Base-by-base conservation (phyloP, 495 filamentous ascomycete genomes). In the Talaromyces ruber region DNA sequence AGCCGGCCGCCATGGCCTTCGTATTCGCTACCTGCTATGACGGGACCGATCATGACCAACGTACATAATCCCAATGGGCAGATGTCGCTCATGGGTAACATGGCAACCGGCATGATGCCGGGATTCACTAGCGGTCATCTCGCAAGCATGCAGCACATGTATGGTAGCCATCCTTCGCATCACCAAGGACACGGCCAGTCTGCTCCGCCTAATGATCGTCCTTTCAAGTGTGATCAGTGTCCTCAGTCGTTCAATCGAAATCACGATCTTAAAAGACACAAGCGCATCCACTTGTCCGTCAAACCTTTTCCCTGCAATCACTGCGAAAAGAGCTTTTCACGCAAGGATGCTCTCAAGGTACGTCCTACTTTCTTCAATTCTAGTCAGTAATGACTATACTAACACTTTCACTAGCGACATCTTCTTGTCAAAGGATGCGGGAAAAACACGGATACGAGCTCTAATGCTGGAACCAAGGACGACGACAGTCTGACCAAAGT, bases 331-430 rank as follows among this genome's bases (percentile, higher is more conserved):
- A 94, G 91, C 72, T 98, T 98, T 66, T 96, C 91, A 21, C 79
- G 94, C 45, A 98, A 97, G 72, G 94, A 98, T 79, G 94, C 94
- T 21, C 80, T 98, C 14, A 98, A 98, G 89, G 94, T 98, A 68
- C 63, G 81, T 71, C 32, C 57, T 62, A 22, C 58, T 47, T 14
- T 21, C 45, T 64, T 58, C 11, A 61, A 64, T 55, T 60, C 62
- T 56, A 65, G 24, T 51, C 58, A 24, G 29, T 51, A 22, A 32
- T 25, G 21, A 61, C 26, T 58, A 59, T 12, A 51, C 51, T 62
- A 60, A 63, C 74, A 77, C 65, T 63, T 63, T 60, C 64, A 67
- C n/a, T 66, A 98, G 93, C 82, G 93, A 67, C 94, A 98, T 79
- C 86, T 90, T 50, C 83, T 98, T 8, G 93, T 97, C 64, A 98